Evolutionary conservation across 1,284 basidiomycete species (phyloP), one percentile per base, ranked within the genome.

Genomic region (Trichosporon inkin): DNA sequence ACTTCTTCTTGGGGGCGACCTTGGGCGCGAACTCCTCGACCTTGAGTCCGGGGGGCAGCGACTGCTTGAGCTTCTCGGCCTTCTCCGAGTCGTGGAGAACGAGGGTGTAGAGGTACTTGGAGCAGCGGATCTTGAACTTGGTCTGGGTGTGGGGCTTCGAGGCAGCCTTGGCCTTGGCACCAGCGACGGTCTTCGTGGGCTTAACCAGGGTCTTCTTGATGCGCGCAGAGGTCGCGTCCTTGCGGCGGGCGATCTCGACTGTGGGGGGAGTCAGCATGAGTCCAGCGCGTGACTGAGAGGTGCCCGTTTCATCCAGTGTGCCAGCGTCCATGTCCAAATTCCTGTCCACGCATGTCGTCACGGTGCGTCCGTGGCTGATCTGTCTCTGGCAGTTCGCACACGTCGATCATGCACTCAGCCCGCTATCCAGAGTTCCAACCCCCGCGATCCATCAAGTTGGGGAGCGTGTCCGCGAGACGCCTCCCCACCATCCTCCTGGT

Each of bases 51-150:
- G 96, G 95, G 63, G 95, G 95, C 57, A 99, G 84, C 74, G 88
- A 89, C 83, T 92, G 90, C 84, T 89, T 88, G 73, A 99, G 87
- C 85, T 98, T 99, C 79, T 96, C 92, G 53, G 96, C 96, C 86
- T 98, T 98, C 81, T 97, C 93, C 74, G 89, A 85, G 82, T 99
- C 96, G 78, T 94, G 88, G 76, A 99, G 82, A 67, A 88, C 86
- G 70, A 99, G 86, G 34, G 96, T 99, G 88, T 99, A 99, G 68
- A 99, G 89, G 83, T 95, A 97, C 77, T 89, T 86, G 66, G 90
- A 90, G 84, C 94, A 97, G 80, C 95, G 87, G 78, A 99, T 87
- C 86, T 99, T 99, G 88, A 99, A 98, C 84, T 99, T 98, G 80
- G 90, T 95, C 81, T 88, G 85, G 67, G 84, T 84, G 82, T 91